Evolutionary conservation across 1,284 basidiomycete genomes (phyloP).

Genomic region (Ceratobasidium sp.): DNA sequence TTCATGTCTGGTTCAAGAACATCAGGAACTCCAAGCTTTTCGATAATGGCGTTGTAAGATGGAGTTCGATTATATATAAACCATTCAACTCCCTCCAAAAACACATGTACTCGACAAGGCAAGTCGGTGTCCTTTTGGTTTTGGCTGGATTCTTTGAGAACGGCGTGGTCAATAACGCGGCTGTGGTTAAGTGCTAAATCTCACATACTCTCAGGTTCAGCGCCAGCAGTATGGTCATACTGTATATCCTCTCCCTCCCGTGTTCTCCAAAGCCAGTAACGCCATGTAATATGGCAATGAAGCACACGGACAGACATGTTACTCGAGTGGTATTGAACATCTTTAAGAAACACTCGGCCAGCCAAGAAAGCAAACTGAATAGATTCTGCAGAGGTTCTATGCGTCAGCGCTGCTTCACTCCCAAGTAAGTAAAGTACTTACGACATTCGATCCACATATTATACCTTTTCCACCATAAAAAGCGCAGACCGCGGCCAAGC

Average conservation of each 20-base stretch:
- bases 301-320: slow-evolving; percentile 85
- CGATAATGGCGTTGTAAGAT: slow-evolving; percentile 83
- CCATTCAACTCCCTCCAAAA: slow-evolving; percentile 85
- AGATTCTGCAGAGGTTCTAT: slow-evolving; percentile 62
- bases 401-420: neutral
- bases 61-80: slow-evolving; percentile 88
- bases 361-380: slow-evolving; percentile 88
- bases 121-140: slow-evolving; percentile 50
- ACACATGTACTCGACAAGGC: slow-evolving; percentile 79
- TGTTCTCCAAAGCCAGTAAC: slow-evolving; percentile 86
- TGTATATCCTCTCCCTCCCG: slow-evolving; percentile 69
- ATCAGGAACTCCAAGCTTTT: slow-evolving; percentile 57
- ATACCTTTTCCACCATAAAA: slow-evolving; percentile 71
- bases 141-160: slow-evolving; percentile 12
- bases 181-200: slow-evolving; percentile 41
- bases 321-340: slow-evolving; percentile 85
- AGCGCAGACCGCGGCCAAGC: slow-evolving; percentile 64
- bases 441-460: slow-evolving; percentile 82
- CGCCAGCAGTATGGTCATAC: slow-evolving; percentile 59
- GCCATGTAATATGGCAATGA: slow-evolving; percentile 85
- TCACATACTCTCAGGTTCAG: slow-evolving; percentile 53
- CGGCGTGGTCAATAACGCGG: neutral
- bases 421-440: slow-evolving; percentile 47
- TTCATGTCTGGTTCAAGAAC: neutral
- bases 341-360: slow-evolving; percentile 84